phyloP scores from a whole-genome alignment of 225 moss, liverwort and hornwort genomes.

The Pseudisothecium myosuroides region DNA sequence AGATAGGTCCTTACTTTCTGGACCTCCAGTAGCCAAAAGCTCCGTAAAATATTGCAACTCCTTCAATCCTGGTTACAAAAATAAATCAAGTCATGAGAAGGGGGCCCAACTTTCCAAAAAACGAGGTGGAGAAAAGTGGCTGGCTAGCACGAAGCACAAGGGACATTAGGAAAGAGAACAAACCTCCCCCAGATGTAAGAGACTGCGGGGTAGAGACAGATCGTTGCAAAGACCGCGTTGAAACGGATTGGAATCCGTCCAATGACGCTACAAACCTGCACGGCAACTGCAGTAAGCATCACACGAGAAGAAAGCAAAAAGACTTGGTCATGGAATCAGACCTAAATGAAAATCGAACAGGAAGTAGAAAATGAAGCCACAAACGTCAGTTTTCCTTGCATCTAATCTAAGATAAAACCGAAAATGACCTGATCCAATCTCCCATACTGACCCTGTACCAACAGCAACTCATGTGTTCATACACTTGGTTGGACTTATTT shows the following conservation, averaged over 20 bases:
- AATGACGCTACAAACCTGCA: not conserved
- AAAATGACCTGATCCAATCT: not conserved
- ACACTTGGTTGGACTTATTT: not conserved
- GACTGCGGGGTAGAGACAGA: not conserved
- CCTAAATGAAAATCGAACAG: not conserved
- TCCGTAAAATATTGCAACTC: not conserved
- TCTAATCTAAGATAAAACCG: too few relatives aligned
- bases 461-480: not conserved
- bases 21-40: not conserved
- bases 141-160: not conserved
- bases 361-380: not conserved
- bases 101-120: not conserved
- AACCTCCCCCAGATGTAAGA: not conserved
- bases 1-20: not conserved
- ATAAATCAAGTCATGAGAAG: not conserved
- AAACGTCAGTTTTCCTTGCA: not conserved
- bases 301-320: not conserved
- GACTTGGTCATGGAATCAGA: not conserved
- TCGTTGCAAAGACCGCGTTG: not conserved
- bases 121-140: not conserved
- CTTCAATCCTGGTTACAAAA: not conserved
- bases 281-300: not conserved
- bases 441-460: not conserved
- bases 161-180: not conserved
- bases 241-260: not conserved